Evolutionary conservation across 129 eudicot genomes (phyloP).

Genomic region (Tanacetum coccineum): DNA sequence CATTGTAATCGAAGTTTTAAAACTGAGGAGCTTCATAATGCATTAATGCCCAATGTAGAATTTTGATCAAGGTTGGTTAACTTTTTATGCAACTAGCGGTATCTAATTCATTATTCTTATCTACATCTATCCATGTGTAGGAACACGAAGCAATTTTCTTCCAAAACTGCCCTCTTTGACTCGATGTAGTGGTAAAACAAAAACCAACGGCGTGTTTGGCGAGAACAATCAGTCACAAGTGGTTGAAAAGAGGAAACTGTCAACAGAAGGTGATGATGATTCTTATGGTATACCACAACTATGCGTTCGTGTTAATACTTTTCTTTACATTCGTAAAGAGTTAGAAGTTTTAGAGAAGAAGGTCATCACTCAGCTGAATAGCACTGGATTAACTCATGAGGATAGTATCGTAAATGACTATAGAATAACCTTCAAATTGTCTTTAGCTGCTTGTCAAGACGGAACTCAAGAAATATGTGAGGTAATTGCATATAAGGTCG

Average conservation of each 20-base stretch:
- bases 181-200: slow-evolving; percentile 58
- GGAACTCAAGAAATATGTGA: slow-evolving; percentile 65
- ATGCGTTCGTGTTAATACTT: slow-evolving; percentile 70
- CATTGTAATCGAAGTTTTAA: no score
- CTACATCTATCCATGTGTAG: slow-evolving; percentile 14
- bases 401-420: slow-evolving; percentile 28
- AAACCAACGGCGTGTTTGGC: slow-evolving; percentile 50
- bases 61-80: background rate
- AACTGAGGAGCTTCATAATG: no score
- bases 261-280: slow-evolving; percentile 37
- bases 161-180: slow-evolving; percentile 74
- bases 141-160: slow-evolving; percentile 48
- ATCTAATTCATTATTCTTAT: no score
- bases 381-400: slow-evolving; percentile 28
- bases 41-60: no score
- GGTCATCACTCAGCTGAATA: slow-evolving; percentile 38
- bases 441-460: slow-evolving; percentile 56
- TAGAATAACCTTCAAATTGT: slow-evolving; percentile 43
- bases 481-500: slow-evolving; percentile 53
- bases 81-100: no score
- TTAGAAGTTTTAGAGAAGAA: slow-evolving; percentile 52
- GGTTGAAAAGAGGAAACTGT: background rate
- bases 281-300: slow-evolving; percentile 40
- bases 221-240: slow-evolving; percentile 50
- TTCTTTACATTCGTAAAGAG: slow-evolving; percentile 54